Base-by-base conservation (phyloP, 2,329 filamentous ascomycete genomes). In the Fusarium sp. region DNA sequence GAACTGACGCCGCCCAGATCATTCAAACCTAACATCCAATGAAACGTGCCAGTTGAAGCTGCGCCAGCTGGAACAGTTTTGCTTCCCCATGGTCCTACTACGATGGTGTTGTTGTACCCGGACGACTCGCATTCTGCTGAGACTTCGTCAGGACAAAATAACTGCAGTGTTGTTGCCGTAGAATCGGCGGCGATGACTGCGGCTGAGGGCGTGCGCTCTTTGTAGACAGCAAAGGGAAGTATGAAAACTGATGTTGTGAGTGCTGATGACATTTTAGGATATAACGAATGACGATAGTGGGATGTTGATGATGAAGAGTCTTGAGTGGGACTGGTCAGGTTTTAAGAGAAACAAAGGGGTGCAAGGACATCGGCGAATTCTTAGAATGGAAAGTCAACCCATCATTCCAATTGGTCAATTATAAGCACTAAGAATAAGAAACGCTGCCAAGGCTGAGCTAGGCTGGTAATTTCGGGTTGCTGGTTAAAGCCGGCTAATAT, bases 21-120 rank as follows among this genome's bases (percentile, higher is more conserved):
- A 7, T 20, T 15, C 13, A n/a, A 10, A 12, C 17, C 12, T 15
- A 61, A 7, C 54, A 67, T 62, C 36, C 36, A 67, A 33, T 67
- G 65, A n/a, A 67, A 67, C 4, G 39, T 20, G 15, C 65, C 65
- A 2, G 38, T 68, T 17, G 38, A 44, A 12, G 65, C 46, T 8
- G 47, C 41, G 3, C 65, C 65, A 4, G 39, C n/a, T 17, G 55
- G 33, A 10, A 68, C 36, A n/a, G 55, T 55, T 9, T 62, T 49
- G 5, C 50, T 53, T 4, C 55, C 65, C 65, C 65, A 68, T 17
- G 65, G 63, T 4, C 65, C 65, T 4, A 68, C n/a, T 1, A 68
- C 45, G 12, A 66, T 25, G 9, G 63, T 59, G 5, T 66, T 65
- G 35, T 65, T 65, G 14, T 41, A 27, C 3, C 33, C 60, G 0